phyloP scores from a whole-genome alignment of 139 green algal species.

The Chlamydomonas sphaeroides region DNA sequence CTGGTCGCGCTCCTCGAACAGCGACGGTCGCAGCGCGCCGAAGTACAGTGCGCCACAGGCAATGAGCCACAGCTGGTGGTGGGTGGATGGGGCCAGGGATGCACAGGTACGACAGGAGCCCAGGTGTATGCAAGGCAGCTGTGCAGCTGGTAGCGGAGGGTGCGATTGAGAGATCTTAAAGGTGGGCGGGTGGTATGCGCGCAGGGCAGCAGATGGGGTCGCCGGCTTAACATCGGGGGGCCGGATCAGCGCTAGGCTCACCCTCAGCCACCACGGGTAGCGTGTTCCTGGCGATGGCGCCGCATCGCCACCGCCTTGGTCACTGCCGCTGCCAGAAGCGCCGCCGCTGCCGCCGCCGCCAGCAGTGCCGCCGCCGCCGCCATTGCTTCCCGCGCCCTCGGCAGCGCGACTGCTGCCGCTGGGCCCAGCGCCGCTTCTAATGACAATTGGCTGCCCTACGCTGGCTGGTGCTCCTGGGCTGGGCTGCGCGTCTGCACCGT shows the following conservation, averaged over 20 bases:
- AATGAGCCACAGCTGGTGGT: constrained; percentile 10
- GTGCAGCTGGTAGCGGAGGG: too few species aligned
- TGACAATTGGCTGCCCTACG: too few species aligned
- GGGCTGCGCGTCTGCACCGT: too few species aligned
- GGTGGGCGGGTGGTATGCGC: background rate
- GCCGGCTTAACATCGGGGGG: too few species aligned
- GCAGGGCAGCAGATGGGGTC: background rate
- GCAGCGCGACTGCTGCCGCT: too few species aligned
- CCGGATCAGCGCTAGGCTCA: too few species aligned
- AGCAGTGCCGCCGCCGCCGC: background rate
- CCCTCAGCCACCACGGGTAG: constrained; percentile 27
- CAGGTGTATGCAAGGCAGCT: background rate
- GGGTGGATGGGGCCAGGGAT: background rate
- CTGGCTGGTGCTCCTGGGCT: too few species aligned
- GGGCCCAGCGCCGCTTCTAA: background rate
- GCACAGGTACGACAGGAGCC: background rate
- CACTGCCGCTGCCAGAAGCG: background rate
- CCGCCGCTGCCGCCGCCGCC: background rate
- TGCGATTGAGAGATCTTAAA: too few species aligned
- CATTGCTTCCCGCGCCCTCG: background rate
- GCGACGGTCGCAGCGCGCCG: constrained; percentile 10
- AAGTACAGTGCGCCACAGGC: constrained; percentile 14
- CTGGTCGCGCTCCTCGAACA: constrained; percentile 21
- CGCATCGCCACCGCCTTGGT: background rate
- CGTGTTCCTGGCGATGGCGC: background rate